A percentile compares a stretch with the other conserved stretches of the same genome.
phyloP scores from a whole-genome alignment of 1,139 yeast genomes.

The Candida sanyaensis region DNA sequence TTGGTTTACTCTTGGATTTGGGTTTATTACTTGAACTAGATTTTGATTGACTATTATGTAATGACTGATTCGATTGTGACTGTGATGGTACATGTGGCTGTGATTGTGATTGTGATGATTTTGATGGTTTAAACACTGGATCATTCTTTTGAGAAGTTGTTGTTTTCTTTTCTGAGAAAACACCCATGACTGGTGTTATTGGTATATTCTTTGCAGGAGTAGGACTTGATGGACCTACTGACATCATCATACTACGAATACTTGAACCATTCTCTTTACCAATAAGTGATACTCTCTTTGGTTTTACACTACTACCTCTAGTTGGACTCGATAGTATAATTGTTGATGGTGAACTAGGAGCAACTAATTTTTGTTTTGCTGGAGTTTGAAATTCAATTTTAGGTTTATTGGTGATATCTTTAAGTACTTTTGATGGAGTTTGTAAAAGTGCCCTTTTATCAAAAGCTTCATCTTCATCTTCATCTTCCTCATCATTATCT shows the following conservation, averaged over 20 bases:
- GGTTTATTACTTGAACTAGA: background rate
- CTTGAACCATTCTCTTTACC: slow-evolving; percentile 6
- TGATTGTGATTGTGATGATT: too few relatives aligned
- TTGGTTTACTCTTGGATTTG: slow-evolving; percentile 9
- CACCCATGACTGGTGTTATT: slow-evolving; percentile 42
- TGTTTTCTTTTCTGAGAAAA: slow-evolving; percentile 35
- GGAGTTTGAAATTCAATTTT: slow-evolving; percentile 27
- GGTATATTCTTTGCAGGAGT: slow-evolving; percentile 37
- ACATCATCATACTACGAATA: background rate
- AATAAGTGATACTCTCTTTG: background rate
- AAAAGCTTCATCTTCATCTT: too few relatives aligned
- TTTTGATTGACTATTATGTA: background rate
- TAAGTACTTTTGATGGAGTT: slow-evolving; percentile 36
- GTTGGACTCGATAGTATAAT: slow-evolving; percentile 28
- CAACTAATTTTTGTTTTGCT: slow-evolving; percentile 20
- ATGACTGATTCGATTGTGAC: too few relatives aligned
- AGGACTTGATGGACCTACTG: slow-evolving; percentile 36
- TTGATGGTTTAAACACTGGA: too few relatives aligned
- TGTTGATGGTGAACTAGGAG: slow-evolving; percentile 34
- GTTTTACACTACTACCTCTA: slow-evolving; percentile 13
- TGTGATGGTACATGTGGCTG: too few relatives aligned
- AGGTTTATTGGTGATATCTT: slow-evolving; percentile 26
- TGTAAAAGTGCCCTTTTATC: slow-evolving; percentile 17
- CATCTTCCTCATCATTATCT: slow-evolving; percentile 2
- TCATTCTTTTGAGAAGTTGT: background rate